Conservation (phyloP, 2,329 filamentous ascomycete species). For the Fusarium sp. region DNA sequence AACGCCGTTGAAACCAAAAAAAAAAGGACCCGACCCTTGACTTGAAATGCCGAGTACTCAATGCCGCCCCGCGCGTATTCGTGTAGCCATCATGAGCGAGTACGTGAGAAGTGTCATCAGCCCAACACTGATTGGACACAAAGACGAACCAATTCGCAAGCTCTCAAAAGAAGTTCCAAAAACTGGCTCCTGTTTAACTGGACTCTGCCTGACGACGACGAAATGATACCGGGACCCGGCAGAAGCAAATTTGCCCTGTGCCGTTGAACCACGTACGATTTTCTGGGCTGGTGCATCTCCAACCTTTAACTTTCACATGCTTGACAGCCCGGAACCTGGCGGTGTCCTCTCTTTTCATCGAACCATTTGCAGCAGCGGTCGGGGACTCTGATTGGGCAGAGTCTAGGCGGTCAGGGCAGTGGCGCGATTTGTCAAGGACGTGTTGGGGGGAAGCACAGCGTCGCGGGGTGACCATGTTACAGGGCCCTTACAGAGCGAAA, state of each 20-base stretch:
- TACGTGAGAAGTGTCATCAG: slow-evolving; percentile 27
- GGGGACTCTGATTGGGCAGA: slow-evolving; percentile 28
- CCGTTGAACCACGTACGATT: slow-evolving; percentile 34
- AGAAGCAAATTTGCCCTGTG: slow-evolving; percentile 22
- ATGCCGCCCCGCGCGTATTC: slow-evolving; percentile 31
- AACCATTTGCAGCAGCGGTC: slow-evolving; percentile 30
- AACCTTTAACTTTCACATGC: slow-evolving; percentile 32
- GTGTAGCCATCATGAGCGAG: slow-evolving; percentile 28
- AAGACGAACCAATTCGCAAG: slow-evolving; percentile 2
- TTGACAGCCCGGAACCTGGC: slow-evolving; percentile 34
- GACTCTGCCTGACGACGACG: slow-evolving; percentile 17
- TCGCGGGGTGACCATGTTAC: slow-evolving; percentile 34
- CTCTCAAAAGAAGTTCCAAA: not conserved
- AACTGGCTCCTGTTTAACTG: slow-evolving; percentile 20
- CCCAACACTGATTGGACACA: slow-evolving; percentile 25
- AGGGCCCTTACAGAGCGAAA: slow-evolving; percentile 23
- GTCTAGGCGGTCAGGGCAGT: slow-evolving; percentile 38
- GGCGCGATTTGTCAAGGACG: slow-evolving; percentile 28
- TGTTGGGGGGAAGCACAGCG: slow-evolving; percentile 10
- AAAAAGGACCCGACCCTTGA: not conserved
- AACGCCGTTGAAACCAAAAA: not conserved
- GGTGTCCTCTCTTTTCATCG: slow-evolving; percentile 33
- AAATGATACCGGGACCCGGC: slow-evolving; percentile 34
- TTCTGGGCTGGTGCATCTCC: slow-evolving; percentile 2
- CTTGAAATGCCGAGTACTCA: slow-evolving; percentile 16